Evolutionary conservation across 148 eudicot genomes (phyloP), one percentile per base, ranked within the genome.

Genomic region (Amaranthus hypochondriacus): DNA sequence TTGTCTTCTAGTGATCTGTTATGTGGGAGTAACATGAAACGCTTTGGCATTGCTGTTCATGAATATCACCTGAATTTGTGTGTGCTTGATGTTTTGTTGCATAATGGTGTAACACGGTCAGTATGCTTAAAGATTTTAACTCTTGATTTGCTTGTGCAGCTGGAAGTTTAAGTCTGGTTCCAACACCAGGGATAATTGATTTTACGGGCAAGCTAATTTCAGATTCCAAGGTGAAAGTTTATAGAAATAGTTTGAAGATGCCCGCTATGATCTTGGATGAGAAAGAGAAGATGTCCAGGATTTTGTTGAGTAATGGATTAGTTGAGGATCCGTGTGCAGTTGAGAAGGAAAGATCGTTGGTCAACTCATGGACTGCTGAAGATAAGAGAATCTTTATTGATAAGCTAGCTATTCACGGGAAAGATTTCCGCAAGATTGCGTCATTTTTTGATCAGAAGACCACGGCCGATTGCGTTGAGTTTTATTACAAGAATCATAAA

Each of bases 401-500:
- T 53, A 92, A 92, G 83, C 78, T 90, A 62, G 75, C 84, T 18
- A 48, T 42, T 14, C 76, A 81, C 62, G 97, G 99, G 68, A 95
- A 95, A 80, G 89, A 92, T 82, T 95, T 95, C 68, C 75, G 51
- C 47, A 92, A 81, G 73, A 95, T 95, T 55, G 86, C 96, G 53
- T 86, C 91, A 75, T 95, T 89, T 84, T 86, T 95, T 62, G 89
- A 83, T 78, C 86, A 90, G 69, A 92, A 92, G 82, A 88, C 97
- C 49, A 83, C 85, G 56, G 96, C 97, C 52, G 96, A 95, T 63
- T 95, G 99, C 73, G 58, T 95, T 58, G 89, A 92, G 82, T 95
- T 92, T 64, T 95, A 96, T 67, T 95, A 95, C 84, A 95, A 95
- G 80, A 90, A 92, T 78, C 99, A 90, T 78, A 92, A 89, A 73